Conservation (phyloP, 2,329 filamentous ascomycete species). For the Cordyceps fumosorosea region DNA sequence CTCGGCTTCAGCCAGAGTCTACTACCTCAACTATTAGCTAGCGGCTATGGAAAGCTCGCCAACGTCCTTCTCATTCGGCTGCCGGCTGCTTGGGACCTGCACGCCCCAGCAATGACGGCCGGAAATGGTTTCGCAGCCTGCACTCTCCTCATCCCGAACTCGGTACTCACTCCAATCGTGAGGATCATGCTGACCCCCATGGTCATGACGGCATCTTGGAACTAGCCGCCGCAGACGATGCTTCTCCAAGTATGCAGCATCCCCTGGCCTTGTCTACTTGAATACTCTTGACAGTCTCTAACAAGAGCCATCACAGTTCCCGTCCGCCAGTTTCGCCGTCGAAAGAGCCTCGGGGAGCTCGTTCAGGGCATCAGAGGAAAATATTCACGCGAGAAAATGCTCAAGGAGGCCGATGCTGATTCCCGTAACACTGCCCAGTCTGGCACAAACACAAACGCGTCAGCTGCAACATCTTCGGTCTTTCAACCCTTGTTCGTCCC, state of each 20-base stretch:
- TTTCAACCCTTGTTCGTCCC: neutral
- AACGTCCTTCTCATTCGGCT: constrained; percentile 12
- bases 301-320: neutral
- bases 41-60: constrained; percentile 22
- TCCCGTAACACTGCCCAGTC: neutral
- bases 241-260: neutral
- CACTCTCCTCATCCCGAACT: neutral
- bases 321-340: constrained; percentile 16
- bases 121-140: constrained; percentile 11
- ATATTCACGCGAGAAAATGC: constrained; percentile 20
- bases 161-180: neutral
- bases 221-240: neutral
- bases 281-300: constrained; percentile 13
- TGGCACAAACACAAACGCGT: neutral
- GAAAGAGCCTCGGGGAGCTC: constrained; percentile 24
- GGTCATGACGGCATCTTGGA: neutral
- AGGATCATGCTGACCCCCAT: neutral
- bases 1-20: neutral
- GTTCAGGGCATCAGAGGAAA: constrained; percentile 24
- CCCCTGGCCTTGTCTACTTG: too few relatives aligned
- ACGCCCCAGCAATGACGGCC: constrained; percentile 4
- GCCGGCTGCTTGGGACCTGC: constrained; percentile 6
- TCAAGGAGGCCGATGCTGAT: neutral
- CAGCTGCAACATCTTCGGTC: neutral
- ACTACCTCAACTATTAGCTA: constrained; percentile 19